Evolutionary conservation across 129 eudicot genomes (phyloP).

Genomic region (Logfia minima): DNA sequence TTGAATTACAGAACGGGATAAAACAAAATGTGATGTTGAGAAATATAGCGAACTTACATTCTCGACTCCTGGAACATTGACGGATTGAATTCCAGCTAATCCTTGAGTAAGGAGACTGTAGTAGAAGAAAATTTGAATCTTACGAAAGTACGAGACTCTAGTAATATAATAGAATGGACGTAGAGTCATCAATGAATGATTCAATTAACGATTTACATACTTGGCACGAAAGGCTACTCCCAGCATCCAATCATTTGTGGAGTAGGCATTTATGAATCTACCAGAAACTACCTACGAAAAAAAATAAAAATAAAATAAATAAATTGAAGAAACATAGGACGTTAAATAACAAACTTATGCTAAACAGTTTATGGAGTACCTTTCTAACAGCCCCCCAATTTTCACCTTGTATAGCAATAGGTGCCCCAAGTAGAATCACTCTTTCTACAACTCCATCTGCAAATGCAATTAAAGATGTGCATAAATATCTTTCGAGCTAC

Average conservation of each 20-base stretch:
- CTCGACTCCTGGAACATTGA: slow-evolving; percentile 85
- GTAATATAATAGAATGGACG: slow-evolving; percentile 4
- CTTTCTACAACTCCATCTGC: slow-evolving; percentile 90
- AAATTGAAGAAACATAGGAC: neutral
- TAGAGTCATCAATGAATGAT: neutral
- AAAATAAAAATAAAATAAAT: neutral
- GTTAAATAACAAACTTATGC: neutral
- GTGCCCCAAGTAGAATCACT: slow-evolving; percentile 96
- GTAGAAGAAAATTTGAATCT: slow-evolving; percentile 19
- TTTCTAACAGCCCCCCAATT: slow-evolving; percentile 91
- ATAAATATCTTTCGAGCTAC: slow-evolving; percentile 18
- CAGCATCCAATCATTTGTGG: slow-evolving; percentile 96
- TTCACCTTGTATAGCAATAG: slow-evolving; percentile 79
- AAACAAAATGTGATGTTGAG: neutral
- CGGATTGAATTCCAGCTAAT: slow-evolving; percentile 89
- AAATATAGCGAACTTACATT: slow-evolving; percentile 53
- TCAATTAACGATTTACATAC: slow-evolving; percentile 34
- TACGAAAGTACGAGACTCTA: neutral
- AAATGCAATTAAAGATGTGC: slow-evolving; percentile 19
- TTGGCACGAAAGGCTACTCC: slow-evolving; percentile 98
- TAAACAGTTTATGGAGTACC: slow-evolving; percentile 33
- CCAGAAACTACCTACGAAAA: slow-evolving; percentile 82
- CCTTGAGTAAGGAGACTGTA: slow-evolving; percentile 88
- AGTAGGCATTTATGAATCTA: slow-evolving; percentile 86
- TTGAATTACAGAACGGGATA: neutral